phyloP scores from a whole-genome alignment of 2,329 filamentous ascomycete genomes.

The Aureobasidium namibiae region DNA sequence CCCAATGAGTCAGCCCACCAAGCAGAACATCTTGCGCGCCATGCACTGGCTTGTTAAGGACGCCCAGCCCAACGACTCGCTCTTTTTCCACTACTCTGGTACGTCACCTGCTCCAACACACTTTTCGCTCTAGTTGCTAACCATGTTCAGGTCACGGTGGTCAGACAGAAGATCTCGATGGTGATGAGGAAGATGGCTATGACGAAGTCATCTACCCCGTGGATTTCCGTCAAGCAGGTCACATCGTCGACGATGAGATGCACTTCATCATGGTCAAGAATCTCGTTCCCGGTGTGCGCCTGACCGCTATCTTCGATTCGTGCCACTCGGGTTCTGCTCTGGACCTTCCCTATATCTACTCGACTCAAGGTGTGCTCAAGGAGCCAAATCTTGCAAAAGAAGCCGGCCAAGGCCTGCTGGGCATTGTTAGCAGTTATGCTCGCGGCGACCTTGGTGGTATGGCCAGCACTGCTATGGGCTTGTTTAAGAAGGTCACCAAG shows the following conservation, averaged over 20 bases:
- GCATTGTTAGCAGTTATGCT: slow-evolving; percentile 68
- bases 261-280: slow-evolving; percentile 70
- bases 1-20: slow-evolving; percentile 92
- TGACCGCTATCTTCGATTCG: slow-evolving; percentile 75
- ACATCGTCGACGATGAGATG: slow-evolving; percentile 79
- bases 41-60: slow-evolving; percentile 99
- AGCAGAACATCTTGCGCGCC: slow-evolving; percentile 85
- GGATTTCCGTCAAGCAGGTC: slow-evolving; percentile 69
- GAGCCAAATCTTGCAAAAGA: slow-evolving; percentile 76
- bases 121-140: neutral
- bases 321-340: slow-evolving; percentile 72
- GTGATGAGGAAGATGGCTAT: slow-evolving; percentile 73
- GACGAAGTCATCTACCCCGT: slow-evolving; percentile 81
- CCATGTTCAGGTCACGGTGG: slow-evolving; percentile 59
- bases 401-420: slow-evolving; percentile 63
- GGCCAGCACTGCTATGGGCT: slow-evolving; percentile 66
- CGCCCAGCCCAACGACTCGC: slow-evolving; percentile 80
- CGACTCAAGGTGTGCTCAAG: slow-evolving; percentile 70
- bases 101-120: slow-evolving; percentile 21
- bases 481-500: slow-evolving; percentile 79
- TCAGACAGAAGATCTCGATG: slow-evolving; percentile 71
- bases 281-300: slow-evolving; percentile 71
- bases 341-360: slow-evolving; percentile 73
- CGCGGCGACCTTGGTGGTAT: slow-evolving; percentile 78
- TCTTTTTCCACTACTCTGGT: slow-evolving; percentile 98